Evolutionary conservation across 2,329 filamentous ascomycete species (phyloP).

Genomic region (Bipolaris sorokiniana): DNA sequence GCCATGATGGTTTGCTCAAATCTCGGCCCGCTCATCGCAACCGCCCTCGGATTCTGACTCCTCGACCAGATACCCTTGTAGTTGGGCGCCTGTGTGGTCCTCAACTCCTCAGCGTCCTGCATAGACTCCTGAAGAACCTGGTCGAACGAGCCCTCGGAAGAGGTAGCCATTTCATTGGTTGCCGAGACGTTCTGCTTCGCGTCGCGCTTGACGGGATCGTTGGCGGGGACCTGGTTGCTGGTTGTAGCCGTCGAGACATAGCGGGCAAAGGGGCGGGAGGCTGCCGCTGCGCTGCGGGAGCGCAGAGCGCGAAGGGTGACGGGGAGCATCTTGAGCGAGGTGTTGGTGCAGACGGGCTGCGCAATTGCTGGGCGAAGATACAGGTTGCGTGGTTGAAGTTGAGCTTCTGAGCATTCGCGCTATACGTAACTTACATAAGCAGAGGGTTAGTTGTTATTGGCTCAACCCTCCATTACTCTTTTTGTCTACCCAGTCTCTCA

Average conservation of each 20-base stretch:
- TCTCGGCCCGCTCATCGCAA: constrained; percentile 90
- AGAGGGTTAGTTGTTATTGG: constrained; percentile 10
- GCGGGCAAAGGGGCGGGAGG: constrained; percentile 32
- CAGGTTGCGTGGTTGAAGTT: constrained; percentile 18
- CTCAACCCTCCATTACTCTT: not conserved
- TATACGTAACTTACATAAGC: constrained; percentile 21
- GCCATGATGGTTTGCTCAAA: constrained; percentile 98
- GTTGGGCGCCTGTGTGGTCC: constrained; percentile 83
- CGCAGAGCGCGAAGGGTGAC: constrained; percentile 38
- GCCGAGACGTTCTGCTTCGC: constrained; percentile 61
- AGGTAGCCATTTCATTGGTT: constrained; percentile 65
- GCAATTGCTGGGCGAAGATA: constrained; percentile 20
- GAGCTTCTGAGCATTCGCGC: constrained; percentile 20
- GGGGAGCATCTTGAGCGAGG: constrained; percentile 32
- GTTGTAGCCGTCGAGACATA: constrained; percentile 32
- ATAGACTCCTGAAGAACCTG: constrained; percentile 62
- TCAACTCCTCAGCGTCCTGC: constrained; percentile 60
- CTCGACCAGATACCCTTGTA: constrained; percentile 79
- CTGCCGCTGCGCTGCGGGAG: constrained; percentile 31
- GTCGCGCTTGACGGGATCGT: constrained; percentile 63
- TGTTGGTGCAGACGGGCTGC: constrained; percentile 24
- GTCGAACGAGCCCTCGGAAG: constrained; percentile 58
- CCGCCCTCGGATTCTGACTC: constrained; percentile 79
- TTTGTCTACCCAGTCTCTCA: not conserved
- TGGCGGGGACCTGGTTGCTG: constrained; percentile 71